These are phyloP conservation scores for Cucurbita argyrosperma DNA, from an alignment of 306 rosid species.

Conservation along the genomic window DNA sequence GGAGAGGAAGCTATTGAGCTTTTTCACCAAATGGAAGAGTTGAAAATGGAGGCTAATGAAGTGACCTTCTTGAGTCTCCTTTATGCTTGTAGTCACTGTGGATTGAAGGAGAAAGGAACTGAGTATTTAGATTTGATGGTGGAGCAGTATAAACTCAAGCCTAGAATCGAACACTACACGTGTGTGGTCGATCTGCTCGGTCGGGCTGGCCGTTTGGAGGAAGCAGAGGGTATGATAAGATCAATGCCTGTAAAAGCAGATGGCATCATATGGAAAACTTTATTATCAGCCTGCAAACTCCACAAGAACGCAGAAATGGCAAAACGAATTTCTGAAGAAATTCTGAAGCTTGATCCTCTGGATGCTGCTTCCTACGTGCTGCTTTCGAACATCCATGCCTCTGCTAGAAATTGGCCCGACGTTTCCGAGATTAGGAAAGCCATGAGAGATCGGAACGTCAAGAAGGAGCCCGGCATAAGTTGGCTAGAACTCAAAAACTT, in stretches of 20 bases:
- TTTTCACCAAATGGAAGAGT: slow-evolving; percentile 53
- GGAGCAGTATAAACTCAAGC: slow-evolving; percentile 40
- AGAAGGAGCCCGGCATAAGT: slow-evolving; percentile 73
- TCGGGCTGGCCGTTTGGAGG: slow-evolving; percentile 67
- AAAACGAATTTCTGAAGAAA: slow-evolving; percentile 52
- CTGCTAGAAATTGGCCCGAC: slow-evolving; percentile 64
- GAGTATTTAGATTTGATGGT: slow-evolving; percentile 57
- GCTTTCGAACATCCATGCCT: slow-evolving; percentile 67
- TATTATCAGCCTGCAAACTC: slow-evolving; percentile 71
- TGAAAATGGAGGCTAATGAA: slow-evolving; percentile 49
- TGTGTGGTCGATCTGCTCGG: slow-evolving; percentile 78
- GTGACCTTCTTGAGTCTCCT: slow-evolving; percentile 85
- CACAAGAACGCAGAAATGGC: slow-evolving; percentile 74
- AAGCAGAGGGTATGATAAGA: slow-evolving; percentile 65
- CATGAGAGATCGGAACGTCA: slow-evolving; percentile 55
- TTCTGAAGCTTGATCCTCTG: slow-evolving; percentile 56
- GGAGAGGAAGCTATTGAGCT: slow-evolving; percentile 64
- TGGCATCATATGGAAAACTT: slow-evolving; percentile 74
- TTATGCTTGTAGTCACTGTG: slow-evolving; percentile 81
- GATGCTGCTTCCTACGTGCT: slow-evolving; percentile 69
- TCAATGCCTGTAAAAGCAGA: slow-evolving; percentile 75
- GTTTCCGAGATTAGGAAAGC: slow-evolving; percentile 59
- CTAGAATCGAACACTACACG: slow-evolving; percentile 67
- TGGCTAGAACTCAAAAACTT: slow-evolving; percentile 72
- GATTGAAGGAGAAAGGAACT: slow-evolving; percentile 66